These are phyloP conservation scores for Neonectria sp. DNA, from an alignment of 2,329 filamentous ascomycete genomes.

Conservation along the genomic window DNA sequence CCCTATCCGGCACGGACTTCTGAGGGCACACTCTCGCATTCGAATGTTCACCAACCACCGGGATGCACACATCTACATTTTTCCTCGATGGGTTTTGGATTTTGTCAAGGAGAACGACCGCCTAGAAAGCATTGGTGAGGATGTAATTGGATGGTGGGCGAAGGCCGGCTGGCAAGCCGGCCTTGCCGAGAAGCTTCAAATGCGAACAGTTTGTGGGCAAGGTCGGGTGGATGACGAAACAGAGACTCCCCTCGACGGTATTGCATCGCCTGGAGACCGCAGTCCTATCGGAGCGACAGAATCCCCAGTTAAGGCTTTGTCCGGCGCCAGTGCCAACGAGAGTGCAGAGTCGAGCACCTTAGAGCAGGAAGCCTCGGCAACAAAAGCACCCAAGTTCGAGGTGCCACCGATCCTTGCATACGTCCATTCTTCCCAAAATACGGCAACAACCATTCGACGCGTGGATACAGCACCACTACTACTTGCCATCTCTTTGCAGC, in stretches of 20 bases:
- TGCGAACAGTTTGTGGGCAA: slow-evolving; percentile 72
- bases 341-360: slow-evolving; percentile 19
- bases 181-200: slow-evolving; percentile 81
- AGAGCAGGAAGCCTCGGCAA: slow-evolving; percentile 23
- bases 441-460: slow-evolving; percentile 81
- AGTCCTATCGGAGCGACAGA: slow-evolving; percentile 38
- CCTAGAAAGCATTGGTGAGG: slow-evolving; percentile 91
- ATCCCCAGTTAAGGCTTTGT: slow-evolving; percentile 15
- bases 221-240: slow-evolving; percentile 57
- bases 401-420: slow-evolving; percentile 87
- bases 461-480: slow-evolving; percentile 91
- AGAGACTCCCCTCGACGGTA: slow-evolving; percentile 49
- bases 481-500: slow-evolving; percentile 84
- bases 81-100: slow-evolving; percentile 92
- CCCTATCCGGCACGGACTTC: slow-evolving; percentile 81
- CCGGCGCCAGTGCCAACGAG: neutral
- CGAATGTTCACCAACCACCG: slow-evolving; percentile 88
- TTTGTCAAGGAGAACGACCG: slow-evolving; percentile 85
- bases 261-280: slow-evolving; percentile 44
- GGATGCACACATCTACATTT: slow-evolving; percentile 95
- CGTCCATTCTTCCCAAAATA: slow-evolving; percentile 74
- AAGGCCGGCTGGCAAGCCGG: slow-evolving; percentile 93
- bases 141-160: slow-evolving; percentile 95
- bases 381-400: slow-evolving; percentile 41
- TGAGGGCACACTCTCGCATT: slow-evolving; percentile 81